Evolutionary conservation across 345 rosid genomes (phyloP).

Genomic region (Hypericum androsaemum): DNA sequence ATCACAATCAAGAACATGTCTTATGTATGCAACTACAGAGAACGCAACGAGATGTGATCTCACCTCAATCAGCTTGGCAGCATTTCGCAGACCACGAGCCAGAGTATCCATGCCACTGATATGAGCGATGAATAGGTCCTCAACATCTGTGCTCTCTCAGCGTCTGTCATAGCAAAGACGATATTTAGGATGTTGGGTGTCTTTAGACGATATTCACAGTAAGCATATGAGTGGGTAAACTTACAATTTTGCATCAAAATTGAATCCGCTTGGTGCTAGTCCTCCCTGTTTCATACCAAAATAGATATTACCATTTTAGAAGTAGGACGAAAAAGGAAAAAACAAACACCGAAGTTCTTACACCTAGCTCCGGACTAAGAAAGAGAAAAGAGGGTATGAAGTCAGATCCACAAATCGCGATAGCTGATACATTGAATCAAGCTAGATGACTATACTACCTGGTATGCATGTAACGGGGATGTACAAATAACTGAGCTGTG

Average conservation of each 20-base stretch:
- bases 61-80: conserved; percentile 75
- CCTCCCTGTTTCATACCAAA: conserved; percentile 52
- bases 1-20: no score
- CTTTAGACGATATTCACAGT: background rate
- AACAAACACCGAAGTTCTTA: conserved; percentile 5
- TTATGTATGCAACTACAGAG: background rate
- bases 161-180: conserved; percentile 35
- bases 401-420: background rate
- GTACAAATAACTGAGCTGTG: conserved; percentile 87
- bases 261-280: conserved; percentile 90
- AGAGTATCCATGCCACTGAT: conserved; percentile 87
- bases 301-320: background rate
- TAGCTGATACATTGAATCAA: background rate
- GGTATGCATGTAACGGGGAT: conserved; percentile 97
- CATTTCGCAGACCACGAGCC: conserved; percentile 83
- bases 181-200: background rate
- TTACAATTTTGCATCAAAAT: conserved; percentile 93
- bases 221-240: conserved; percentile 9
- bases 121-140: conserved; percentile 84
- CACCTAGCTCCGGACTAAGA: conserved; percentile 67
- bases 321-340: no score
- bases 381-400: conserved; percentile 1
- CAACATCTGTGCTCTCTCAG: conserved; percentile 92
- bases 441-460: conserved; percentile 29
- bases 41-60: background rate